A percentile compares a stretch with the other conserved stretches of the same genome.
These are phyloP conservation scores for Poa pratensis DNA, from an alignment of 176 grass and related monocot species.

Conservation along the genomic window DNA sequence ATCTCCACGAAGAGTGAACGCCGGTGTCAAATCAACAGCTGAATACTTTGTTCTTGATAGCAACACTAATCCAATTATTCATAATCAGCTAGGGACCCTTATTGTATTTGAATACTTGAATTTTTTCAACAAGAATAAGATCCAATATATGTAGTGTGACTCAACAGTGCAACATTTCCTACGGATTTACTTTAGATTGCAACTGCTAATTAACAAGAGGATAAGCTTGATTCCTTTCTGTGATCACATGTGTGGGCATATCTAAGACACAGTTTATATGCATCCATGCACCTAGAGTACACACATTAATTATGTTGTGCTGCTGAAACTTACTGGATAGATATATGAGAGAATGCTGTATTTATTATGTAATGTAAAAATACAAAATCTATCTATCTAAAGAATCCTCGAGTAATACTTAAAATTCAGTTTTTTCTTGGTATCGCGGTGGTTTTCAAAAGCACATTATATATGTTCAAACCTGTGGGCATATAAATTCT, in stretches of 20 bases:
- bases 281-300: not conserved
- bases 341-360: not conserved
- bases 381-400: not conserved
- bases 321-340: not conserved
- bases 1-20: too few species aligned
- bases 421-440: not conserved
- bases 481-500: not conserved
- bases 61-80: too few species aligned
- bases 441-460: not conserved
- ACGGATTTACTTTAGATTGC: not conserved
- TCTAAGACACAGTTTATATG: not conserved
- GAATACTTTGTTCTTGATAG: too few species aligned
- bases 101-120: not conserved
- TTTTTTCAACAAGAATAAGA: not conserved
- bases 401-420: not conserved
- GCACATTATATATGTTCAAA: not conserved
- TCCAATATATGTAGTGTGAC: not conserved
- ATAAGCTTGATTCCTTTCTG: not conserved
- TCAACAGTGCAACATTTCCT: not conserved
- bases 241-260: constrained; percentile 30
- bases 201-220: not conserved
- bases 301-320: not conserved
- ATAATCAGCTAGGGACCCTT: not conserved
- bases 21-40: too few species aligned
- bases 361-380: constrained; percentile 3